These are phyloP conservation scores for Syzygium oleosum DNA, from an alignment of 345 rosid species.

Conservation along the genomic window DNA sequence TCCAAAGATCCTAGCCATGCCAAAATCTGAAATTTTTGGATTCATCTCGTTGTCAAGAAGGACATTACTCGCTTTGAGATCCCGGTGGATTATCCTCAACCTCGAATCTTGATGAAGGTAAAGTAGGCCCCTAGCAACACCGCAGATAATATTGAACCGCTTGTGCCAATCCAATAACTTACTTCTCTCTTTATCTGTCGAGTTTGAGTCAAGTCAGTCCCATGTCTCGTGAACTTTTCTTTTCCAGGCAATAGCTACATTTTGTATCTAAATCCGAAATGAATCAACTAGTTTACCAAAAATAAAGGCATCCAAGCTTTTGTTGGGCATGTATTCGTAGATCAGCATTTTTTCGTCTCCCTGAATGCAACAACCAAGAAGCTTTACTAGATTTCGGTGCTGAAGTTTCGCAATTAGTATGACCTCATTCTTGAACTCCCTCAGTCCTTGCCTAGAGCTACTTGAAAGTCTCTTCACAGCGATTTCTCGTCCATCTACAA, in stretches of 20 bases:
- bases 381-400: background rate
- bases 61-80: background rate
- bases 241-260: background rate
- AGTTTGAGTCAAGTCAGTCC: background rate
- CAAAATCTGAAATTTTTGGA: background rate
- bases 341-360: background rate
- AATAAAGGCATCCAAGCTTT: background rate
- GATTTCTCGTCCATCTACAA: slow-evolving; percentile 5
- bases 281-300: background rate
- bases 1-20: background rate
- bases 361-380: background rate
- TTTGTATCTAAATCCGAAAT: background rate
- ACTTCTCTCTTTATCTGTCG: background rate
- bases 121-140: background rate
- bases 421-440: background rate
- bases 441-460: slow-evolving; percentile 7
- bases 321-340: background rate
- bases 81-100: background rate
- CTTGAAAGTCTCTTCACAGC: slow-evolving; percentile 14
- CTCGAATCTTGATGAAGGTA: background rate
- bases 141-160: background rate
- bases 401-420: background rate
- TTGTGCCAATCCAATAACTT: background rate
- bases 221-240: background rate
- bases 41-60: background rate